Evolutionary conservation across 2,329 filamentous ascomycete genomes (phyloP), one percentile per base, ranked within the genome.

Genomic region (Fusarium succisae): DNA sequence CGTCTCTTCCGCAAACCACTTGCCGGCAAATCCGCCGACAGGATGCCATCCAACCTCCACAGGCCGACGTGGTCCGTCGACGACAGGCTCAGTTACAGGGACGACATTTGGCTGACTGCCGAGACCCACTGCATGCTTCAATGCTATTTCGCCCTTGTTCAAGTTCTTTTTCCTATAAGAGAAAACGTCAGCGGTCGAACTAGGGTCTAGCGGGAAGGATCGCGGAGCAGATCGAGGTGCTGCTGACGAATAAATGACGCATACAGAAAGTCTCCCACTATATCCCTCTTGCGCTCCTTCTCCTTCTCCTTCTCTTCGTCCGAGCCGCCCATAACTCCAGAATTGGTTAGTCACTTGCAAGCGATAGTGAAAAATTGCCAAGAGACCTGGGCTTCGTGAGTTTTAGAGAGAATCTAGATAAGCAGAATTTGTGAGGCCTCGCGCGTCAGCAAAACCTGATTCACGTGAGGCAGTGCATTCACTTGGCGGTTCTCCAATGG

Each of bases 1-100:
- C 1, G 87, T 89, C 75, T 87, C 82, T 61, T 90, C 87, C 20
- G 88, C 87, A 57, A 90, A 87, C 88, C 88, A 90, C 74, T 88
- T 89, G 45, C 88, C 88, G 1, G 86, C 87, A 24, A 87, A 80
- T 1, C 88, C 88, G 22, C 84, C 87, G 12, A 90, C 87, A 3
- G 88, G 88, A 77, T 90, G 88, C 88, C 88, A 90, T 28, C 87
- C 88, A 32, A 90, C 84, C 74, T 86, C 82, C 37, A 90, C 88
- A 0, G 80, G 77, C 1, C 82, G 78, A 30, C 78, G 50, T 6
- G 78, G 76, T n/a, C 77, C 80, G 50, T 82, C 73, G 50, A 81
- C 63, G 5, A 76, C 53, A 0, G 81, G 81, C 0, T 79, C 59
- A 4, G 73, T 72, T 22, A 78, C 59, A 6, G 81, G 81, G 18